Evolutionary conservation across 208 protist species (phyloP).

Genomic region (Porcisia hertigi): DNA sequence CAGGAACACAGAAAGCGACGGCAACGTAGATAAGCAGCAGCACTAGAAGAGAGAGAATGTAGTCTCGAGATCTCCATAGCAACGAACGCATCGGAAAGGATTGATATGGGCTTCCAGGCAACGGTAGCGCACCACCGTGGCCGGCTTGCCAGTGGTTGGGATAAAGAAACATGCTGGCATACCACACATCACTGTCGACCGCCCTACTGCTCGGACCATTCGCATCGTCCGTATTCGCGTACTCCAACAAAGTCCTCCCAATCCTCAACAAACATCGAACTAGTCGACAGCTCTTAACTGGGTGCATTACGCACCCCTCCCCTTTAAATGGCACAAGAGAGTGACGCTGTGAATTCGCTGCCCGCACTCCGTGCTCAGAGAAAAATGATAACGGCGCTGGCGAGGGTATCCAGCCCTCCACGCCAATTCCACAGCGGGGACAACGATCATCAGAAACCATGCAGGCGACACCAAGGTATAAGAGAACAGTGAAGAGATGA

Average conservation of each 20-base stretch:
- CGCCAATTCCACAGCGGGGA: no score
- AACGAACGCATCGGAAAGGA: constrained; percentile 9
- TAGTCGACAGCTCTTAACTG: neutral
- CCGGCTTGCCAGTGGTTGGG: constrained; percentile 81
- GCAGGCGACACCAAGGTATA: neutral
- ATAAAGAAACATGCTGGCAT: constrained; percentile 77
- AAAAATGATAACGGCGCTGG: neutral
- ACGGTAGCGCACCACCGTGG: constrained; percentile 24
- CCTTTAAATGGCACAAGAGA: neutral
- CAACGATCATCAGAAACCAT: neutral
- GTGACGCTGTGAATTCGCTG: neutral
- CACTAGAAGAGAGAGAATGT: constrained; percentile 12
- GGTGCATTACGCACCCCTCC: neutral
- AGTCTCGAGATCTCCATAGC: constrained; percentile 6
- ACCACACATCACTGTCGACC: constrained; percentile 76
- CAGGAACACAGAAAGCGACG: neutral
- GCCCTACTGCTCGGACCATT: constrained; percentile 25
- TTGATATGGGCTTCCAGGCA: constrained; percentile 23
- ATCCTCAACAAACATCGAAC: neutral
- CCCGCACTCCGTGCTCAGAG: neutral
- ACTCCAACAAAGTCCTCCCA: neutral
- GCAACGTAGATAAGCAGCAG: constrained; percentile 16
- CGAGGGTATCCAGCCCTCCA: neutral
- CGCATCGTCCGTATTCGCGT: constrained; percentile 22
- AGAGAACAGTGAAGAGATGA: neutral